Conservation (phyloP, 2,329 filamentous ascomycete species). For the Fusarium abutilonis region DNA sequence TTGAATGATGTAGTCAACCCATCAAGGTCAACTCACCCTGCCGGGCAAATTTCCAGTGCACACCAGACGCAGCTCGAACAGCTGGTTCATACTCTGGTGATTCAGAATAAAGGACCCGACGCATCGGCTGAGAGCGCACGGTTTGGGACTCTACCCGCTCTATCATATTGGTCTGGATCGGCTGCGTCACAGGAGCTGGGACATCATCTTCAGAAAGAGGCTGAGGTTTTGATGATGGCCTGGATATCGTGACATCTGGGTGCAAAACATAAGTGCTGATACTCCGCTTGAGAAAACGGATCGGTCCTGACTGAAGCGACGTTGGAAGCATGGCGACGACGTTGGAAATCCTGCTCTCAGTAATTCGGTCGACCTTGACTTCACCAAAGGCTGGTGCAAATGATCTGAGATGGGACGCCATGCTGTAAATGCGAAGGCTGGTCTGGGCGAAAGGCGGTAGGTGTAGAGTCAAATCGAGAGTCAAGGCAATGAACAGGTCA, state of each 20-base stretch:
- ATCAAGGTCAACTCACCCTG: slow-evolving; percentile 43
- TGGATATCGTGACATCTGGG: slow-evolving; percentile 22
- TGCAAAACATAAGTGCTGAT: slow-evolving; percentile 48
- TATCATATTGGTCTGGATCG: slow-evolving; percentile 24
- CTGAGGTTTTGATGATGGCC: slow-evolving; percentile 23
- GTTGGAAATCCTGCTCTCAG: slow-evolving; percentile 55
- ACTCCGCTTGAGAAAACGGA: slow-evolving; percentile 60
- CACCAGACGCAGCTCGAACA: slow-evolving; percentile 45
- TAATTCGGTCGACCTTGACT: slow-evolving; percentile 47
- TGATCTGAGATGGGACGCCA: slow-evolving; percentile 31
- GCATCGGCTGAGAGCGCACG: slow-evolving; percentile 33
- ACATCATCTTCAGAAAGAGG: slow-evolving; percentile 38
- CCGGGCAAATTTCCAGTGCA: slow-evolving; percentile 49
- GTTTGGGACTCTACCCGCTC: slow-evolving; percentile 23
- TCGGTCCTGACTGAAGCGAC: slow-evolving; percentile 60
- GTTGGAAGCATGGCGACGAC: slow-evolving; percentile 65
- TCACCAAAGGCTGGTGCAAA: slow-evolving; percentile 43
- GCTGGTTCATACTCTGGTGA: slow-evolving; percentile 31
- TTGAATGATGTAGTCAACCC: background rate
- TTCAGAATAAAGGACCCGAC: slow-evolving; percentile 43
- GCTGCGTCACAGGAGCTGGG: slow-evolving; percentile 20
- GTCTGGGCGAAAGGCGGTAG: background rate
- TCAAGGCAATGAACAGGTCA: background rate
- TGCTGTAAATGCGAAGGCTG: slow-evolving; percentile 7
- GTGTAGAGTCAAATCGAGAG: background rate